Conservation (phyloP, 2,329 filamentous ascomycete genomes). For the Arthrobotrys entomopaga region DNA sequence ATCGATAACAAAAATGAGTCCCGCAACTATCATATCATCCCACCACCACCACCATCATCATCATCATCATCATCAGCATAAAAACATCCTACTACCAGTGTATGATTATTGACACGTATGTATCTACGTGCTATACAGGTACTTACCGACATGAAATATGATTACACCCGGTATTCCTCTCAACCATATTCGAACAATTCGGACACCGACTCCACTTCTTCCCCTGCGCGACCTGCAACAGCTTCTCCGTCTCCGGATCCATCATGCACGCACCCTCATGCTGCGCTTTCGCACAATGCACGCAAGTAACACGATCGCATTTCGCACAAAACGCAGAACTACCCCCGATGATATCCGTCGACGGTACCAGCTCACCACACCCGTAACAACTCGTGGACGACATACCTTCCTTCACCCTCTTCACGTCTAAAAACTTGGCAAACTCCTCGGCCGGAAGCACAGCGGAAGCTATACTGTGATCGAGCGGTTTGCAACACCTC, state of each 20-base stretch:
- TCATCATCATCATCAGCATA: neutral
- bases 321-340: constrained; percentile 32
- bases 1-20: constrained; percentile 48
- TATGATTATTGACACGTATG: too few species aligned
- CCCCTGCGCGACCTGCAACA: constrained; percentile 43
- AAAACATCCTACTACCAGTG: neutral
- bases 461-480: constrained; percentile 18
- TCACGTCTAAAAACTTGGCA: constrained; percentile 33
- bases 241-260: constrained; percentile 49
- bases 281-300: constrained; percentile 48
- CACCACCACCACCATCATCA: neutral
- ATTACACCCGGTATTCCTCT: constrained; percentile 50
- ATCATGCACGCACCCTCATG: constrained; percentile 49
- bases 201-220: constrained; percentile 54
- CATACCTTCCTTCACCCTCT: constrained; percentile 35
- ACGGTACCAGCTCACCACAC: constrained; percentile 16
- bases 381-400: constrained; percentile 36
- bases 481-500: constrained; percentile 42
- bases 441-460: constrained; percentile 35
- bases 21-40: constrained; percentile 38
- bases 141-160: constrained; percentile 50
- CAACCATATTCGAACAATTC: constrained; percentile 51
- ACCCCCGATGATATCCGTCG: constrained; percentile 27
- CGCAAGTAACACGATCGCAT: constrained; percentile 48
- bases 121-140: too few species aligned